Evolutionary conservation across 371 early-diverging fungal genomes (phyloP), one percentile per base, ranked within the genome.

Genomic region (Mucor plumbeus): DNA sequence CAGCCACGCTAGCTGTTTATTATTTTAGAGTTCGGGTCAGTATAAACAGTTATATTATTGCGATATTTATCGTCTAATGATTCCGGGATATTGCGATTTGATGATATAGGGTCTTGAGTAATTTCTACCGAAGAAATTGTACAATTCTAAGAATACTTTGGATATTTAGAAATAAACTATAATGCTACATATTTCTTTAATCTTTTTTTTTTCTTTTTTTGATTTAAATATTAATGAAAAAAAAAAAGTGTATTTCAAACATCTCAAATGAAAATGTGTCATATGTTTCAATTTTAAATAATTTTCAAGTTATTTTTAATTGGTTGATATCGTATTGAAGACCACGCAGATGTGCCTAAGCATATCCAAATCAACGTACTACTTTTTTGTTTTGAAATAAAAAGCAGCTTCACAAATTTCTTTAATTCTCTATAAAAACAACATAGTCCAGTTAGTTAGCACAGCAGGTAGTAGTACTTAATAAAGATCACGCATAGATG

Each of bases 1-100:
- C 47, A 21, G 53, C 53, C 53, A 53, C 31, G 21, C 53, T 53
- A 53, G 53, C 53, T 53, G 53, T 31, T 53, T 31, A 53, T 53
- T 31, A 13, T 14, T 5, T 53, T 53, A 53, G 26, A 31, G 53
- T 53, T 53, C 26, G 31, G 31, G 31, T 53, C 53, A 31, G 11
- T 4, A 8, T 47, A 47, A 47, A 19, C 4, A 19, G 21, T 4
- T 10, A 47, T 19, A 19, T 47, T 19, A 19, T 47, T 47, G 44
- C 17, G 44, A 17, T 44, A 19, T n/a, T 17, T 47, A 47, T 47
- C 47, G 47, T 47, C 47, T 19, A 47, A 8, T 8, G 21, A 10
- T 8, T 47, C 47, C 47, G 47, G 47, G 19, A 19, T 19, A 19
- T 47, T 47, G 47, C 47, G 47, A 47, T 47, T 19, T 10, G 21